These are phyloP conservation scores for Pichia manshurica DNA, from an alignment of 805 yeast genomes.

Conservation along the genomic window DNA sequence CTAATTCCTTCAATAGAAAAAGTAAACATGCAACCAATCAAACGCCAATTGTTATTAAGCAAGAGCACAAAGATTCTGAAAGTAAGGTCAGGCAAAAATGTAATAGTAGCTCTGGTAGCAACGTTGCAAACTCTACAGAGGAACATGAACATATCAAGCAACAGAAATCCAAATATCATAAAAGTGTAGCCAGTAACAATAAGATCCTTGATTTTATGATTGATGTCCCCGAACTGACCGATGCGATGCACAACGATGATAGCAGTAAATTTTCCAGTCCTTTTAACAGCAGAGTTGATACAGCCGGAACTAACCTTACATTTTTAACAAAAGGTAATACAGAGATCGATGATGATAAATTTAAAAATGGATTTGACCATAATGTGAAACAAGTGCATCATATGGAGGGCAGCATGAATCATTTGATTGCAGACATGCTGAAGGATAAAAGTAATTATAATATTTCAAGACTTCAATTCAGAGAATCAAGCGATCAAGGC, in stretches of 20 bases:
- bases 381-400: not conserved
- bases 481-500: slow-evolving; percentile 5
- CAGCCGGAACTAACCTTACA: slow-evolving; percentile 11
- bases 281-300: slow-evolving; percentile 8
- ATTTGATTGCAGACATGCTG: not conserved
- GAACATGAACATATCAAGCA: too few species aligned
- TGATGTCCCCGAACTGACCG: slow-evolving; percentile 8
- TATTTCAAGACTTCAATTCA: not conserved
- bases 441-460: not conserved
- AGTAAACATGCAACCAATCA: not conserved
- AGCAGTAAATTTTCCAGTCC: slow-evolving; percentile 12
- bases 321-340: slow-evolving; percentile 6
- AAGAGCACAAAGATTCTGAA: too few species aligned
- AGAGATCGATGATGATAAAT: not conserved
- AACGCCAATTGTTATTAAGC: not conserved
- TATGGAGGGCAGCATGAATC: not conserved
- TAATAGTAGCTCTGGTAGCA: not conserved
- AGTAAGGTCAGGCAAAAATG: not conserved
- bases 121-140: not conserved
- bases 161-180: too few species aligned
- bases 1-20: not conserved
- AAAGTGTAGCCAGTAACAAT: not conserved
- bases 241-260: not conserved
- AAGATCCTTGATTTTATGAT: slow-evolving; percentile 5
- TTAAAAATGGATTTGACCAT: not conserved